These are phyloP conservation scores for Ogataea kodamae DNA, from an alignment of 805 yeast genomes.

Conservation along the genomic window DNA sequence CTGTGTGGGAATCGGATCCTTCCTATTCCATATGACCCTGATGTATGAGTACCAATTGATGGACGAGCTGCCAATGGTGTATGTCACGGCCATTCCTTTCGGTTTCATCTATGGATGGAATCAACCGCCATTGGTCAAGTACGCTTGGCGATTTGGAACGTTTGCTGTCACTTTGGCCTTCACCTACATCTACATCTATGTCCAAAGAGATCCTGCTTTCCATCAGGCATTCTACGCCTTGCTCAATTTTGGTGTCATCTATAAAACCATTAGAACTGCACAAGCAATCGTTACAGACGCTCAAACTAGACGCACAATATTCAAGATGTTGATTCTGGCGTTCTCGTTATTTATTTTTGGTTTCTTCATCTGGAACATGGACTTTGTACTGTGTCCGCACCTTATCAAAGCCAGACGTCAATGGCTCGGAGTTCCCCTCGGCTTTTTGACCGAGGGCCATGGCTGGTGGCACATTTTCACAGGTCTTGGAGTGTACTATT, in stretches of 20 bases:
- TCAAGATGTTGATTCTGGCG: slow-evolving; percentile 28
- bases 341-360: slow-evolving; percentile 59
- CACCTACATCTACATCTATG: slow-evolving; percentile 64
- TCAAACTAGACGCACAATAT: slow-evolving; percentile 21
- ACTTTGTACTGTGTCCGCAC: slow-evolving; percentile 68
- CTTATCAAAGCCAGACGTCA: slow-evolving; percentile 58
- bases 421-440: slow-evolving; percentile 73
- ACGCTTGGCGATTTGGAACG: slow-evolving; percentile 29
- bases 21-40: slow-evolving; percentile 96
- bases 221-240: slow-evolving; percentile 85
- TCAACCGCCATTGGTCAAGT: slow-evolving; percentile 18
- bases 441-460: slow-evolving; percentile 83
- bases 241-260: slow-evolving; percentile 70
- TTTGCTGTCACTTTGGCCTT: slow-evolving; percentile 39
- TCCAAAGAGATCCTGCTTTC: slow-evolving; percentile 76
- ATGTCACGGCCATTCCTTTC: slow-evolving; percentile 93
- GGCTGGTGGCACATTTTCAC: slow-evolving; percentile 97
- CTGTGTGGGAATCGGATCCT: slow-evolving; percentile 87
- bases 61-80: slow-evolving; percentile 97
- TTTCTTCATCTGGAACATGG: slow-evolving; percentile 84
- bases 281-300: slow-evolving; percentile 22
- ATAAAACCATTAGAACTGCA: slow-evolving; percentile 42
- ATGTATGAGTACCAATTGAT: slow-evolving; percentile 83
- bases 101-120: slow-evolving; percentile 35
- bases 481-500: slow-evolving; percentile 83